These are phyloP conservation scores for Nemania sp. DNA, from an alignment of 2,329 filamentous ascomycete genomes.

Conservation along the genomic window DNA sequence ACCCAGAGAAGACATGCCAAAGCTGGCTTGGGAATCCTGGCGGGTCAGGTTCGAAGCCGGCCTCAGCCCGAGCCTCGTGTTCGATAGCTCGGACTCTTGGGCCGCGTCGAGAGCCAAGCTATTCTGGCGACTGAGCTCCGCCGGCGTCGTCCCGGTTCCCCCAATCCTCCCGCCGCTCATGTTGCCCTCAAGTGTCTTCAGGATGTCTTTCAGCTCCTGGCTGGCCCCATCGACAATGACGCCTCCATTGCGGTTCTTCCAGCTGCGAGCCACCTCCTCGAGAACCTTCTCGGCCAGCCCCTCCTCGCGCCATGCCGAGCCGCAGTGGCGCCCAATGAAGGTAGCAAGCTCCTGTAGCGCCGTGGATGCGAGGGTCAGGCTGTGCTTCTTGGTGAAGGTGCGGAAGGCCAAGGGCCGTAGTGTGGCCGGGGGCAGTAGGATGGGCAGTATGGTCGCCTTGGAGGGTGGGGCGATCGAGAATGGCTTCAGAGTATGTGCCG, in stretches of 20 bases:
- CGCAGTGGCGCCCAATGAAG: constrained; percentile 92
- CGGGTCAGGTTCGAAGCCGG: constrained; percentile 50
- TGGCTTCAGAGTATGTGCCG: constrained; percentile 74
- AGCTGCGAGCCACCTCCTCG: constrained; percentile 86
- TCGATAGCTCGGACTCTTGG: constrained; percentile 54
- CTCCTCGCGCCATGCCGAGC: constrained; percentile 94
- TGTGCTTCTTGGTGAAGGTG: constrained; percentile 97
- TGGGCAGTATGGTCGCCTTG: constrained; percentile 74
- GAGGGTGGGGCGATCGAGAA: constrained; percentile 55
- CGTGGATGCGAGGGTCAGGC: constrained; percentile 85
- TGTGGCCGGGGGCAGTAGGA: constrained; percentile 84
- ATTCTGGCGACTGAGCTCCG: constrained; percentile 63
- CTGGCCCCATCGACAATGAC: constrained; percentile 87
- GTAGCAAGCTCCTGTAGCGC: constrained; percentile 81
- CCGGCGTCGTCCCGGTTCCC: no score
- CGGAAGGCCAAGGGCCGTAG: constrained; percentile 90
- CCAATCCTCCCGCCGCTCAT: constrained; percentile 83
- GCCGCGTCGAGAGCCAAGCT: constrained; percentile 64
- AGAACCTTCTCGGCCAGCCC: constrained; percentile 89
- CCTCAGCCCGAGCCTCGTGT: constrained; percentile 60
- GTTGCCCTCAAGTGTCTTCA: constrained; percentile 81
- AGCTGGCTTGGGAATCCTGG: constrained; percentile 68
- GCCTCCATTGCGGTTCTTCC: constrained; percentile 87
- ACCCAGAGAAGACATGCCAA: constrained; percentile 59
- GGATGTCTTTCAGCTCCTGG: constrained; percentile 75